Conservation (phyloP, 352 stramenopile genomes). For the Globisporangium apiculatum region DNA sequence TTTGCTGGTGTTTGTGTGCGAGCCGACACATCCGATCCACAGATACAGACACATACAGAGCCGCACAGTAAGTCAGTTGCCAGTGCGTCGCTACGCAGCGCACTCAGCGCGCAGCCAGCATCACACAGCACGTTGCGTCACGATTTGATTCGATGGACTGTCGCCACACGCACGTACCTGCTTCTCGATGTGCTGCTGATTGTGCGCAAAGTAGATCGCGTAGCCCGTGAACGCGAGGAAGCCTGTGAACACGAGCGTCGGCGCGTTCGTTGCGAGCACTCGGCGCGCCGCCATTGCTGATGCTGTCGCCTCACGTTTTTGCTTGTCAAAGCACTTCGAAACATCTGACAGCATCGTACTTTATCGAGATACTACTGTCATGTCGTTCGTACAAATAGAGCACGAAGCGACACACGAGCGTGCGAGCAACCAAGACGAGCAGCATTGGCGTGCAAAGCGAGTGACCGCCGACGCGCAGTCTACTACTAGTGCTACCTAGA, state of each 20-base stretch:
- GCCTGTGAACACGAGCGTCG: constrained; percentile 34
- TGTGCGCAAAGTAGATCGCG: constrained; percentile 71
- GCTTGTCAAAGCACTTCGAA: neutral
- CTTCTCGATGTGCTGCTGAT: constrained; percentile 69
- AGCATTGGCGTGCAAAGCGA: neutral
- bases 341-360: neutral
- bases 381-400: neutral
- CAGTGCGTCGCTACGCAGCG: neutral
- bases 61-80: neutral
- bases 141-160: too few species aligned
- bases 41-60: neutral
- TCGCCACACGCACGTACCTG: constrained; percentile 27
- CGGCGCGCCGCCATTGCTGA: constrained; percentile 11
- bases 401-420: neutral
- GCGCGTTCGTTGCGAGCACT: constrained; percentile 30
- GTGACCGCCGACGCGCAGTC: neutral
- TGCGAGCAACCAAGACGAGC: neutral
- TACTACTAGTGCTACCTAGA: neutral
- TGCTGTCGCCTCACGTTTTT: neutral
- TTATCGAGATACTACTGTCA: neutral
- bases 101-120: too few species aligned
- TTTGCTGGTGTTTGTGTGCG: constrained; percentile 21
- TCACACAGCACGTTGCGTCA: neutral
- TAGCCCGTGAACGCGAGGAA: constrained; percentile 38
- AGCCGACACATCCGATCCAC: neutral